Evolutionary conservation across 306 rosid species (phyloP).

Genomic region (Vachellia collinsii): DNA sequence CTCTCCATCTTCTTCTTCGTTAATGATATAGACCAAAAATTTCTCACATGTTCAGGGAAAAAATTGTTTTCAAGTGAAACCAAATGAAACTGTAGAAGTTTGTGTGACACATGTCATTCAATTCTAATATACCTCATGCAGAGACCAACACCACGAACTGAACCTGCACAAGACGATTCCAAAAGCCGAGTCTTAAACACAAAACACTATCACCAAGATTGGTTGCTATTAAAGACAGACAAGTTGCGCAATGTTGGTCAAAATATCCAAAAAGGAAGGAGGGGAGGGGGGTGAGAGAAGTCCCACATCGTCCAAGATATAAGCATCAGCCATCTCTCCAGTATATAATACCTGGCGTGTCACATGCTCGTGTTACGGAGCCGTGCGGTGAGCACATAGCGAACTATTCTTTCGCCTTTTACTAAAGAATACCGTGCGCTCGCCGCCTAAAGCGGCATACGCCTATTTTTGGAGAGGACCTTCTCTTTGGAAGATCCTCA

Average conservation of each 20-base stretch:
- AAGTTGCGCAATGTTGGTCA: no score
- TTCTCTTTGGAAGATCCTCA: not conserved
- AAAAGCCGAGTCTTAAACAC: not conserved
- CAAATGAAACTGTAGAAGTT: not conserved
- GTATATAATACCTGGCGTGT: not conserved
- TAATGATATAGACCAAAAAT: no score
- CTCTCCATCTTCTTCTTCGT: no score
- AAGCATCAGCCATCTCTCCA: no score
- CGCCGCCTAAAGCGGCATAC: constrained; percentile 16
- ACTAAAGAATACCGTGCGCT: constrained; percentile 66
- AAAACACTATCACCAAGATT: no score
- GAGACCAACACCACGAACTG: no score
- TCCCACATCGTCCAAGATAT: not conserved
- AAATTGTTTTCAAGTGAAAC: not conserved
- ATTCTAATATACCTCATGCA: not conserved
- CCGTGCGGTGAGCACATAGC: constrained; percentile 47
- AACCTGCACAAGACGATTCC: no score
- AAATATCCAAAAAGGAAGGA: no score
- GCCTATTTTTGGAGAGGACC: constrained; percentile 31
- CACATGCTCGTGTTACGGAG: constrained; percentile 13
- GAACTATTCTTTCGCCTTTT: constrained; percentile 80
- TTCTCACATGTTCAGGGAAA: no score
- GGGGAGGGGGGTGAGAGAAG: not conserved
- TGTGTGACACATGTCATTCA: not conserved
- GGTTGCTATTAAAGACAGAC: not conserved